Percentiles rank a stretch among this genome's conserved stretches.
Conservation (phyloP, 2,329 filamentous ascomycete genomes). For the Penicillium thymicola region DNA sequence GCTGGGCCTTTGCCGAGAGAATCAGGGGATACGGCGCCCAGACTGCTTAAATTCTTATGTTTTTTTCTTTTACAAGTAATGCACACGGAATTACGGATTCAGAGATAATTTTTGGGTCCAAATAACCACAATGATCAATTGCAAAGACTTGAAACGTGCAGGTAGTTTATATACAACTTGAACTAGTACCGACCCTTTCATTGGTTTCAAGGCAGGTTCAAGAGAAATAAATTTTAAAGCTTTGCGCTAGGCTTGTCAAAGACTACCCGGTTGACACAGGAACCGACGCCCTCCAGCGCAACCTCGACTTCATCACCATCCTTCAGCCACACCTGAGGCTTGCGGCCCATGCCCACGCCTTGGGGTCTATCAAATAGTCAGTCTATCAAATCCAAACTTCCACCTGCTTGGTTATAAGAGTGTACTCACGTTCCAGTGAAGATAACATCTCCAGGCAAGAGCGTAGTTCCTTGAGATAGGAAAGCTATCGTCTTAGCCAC, state of each 20-base stretch:
- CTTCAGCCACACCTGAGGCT: constrained; percentile 65
- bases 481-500: constrained; percentile 48
- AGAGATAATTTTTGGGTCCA: background rate
- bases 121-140: background rate
- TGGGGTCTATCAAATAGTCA: constrained; percentile 58
- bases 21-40: constrained; percentile 96
- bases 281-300: constrained; percentile 62
- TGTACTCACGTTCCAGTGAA: constrained; percentile 46
- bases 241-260: constrained; percentile 43
- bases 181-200: background rate
- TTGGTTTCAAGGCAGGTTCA: background rate
- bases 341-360: constrained; percentile 68
- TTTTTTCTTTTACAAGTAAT: constrained; percentile 11
- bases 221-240: constrained; percentile 25
- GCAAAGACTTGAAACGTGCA: background rate
- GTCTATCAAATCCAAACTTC: constrained; percentile 34
- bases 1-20: constrained; percentile 95
- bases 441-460: constrained; percentile 42
- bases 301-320: constrained; percentile 70
- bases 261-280: constrained; percentile 45
- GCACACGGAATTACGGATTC: constrained; percentile 5
- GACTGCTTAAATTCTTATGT: constrained; percentile 42
- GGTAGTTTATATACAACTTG: background rate
- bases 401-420: background rate
- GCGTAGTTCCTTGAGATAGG: constrained; percentile 44